Evolutionary conservation across 1,139 yeast species (phyloP), one percentile per base, ranked within the genome.

Genomic region (Debaryomyces robertsiae): DNA sequence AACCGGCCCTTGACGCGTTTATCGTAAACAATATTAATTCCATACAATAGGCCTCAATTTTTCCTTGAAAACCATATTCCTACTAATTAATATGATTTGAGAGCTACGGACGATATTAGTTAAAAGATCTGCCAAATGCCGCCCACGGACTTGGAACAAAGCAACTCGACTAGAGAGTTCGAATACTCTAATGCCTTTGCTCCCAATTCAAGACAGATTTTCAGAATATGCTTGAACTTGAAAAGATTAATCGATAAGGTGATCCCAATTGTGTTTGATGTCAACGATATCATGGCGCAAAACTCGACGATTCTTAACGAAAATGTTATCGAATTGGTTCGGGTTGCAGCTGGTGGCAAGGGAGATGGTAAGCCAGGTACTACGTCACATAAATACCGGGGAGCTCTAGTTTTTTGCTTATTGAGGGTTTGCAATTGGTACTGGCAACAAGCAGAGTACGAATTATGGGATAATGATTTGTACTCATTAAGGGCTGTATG

Each of bases 371-470:
- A 68, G 40, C 51, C 55, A 9, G 84, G 82, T 1, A 65, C 84
- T 0, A 72, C 84, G 3, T 70, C 83, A 1, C 69, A 75, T 50
- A 78, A 81, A 53, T 88, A 86, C 57, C 77, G 84, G 39, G 84
- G 91, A 0, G 72, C 79, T 18, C 60, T 88, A 39, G 72, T 86
- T 1, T 89, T 84, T 61, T 81, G 86, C 39, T 67, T 89, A 44
- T 65, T 89, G 46, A 82, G 79, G 51, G 93, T 86, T n/a, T 77
- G 85, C 39, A 78, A 75, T 27, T 89, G 96, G 96, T 87, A 85
- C 60, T 68, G 76, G 68, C 76, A 74, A 30, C 75, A 84, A 48
- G 73, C 84, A 1, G 70, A 66, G 9, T 67, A 69, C 35, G 90
- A 86, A 56, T 67, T 88, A 43, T 80, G 81, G 47, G 90, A 86